Evolutionary conservation across 768 basidiomycete genomes (phyloP).

Genomic region (Floccularia luteovirens): DNA sequence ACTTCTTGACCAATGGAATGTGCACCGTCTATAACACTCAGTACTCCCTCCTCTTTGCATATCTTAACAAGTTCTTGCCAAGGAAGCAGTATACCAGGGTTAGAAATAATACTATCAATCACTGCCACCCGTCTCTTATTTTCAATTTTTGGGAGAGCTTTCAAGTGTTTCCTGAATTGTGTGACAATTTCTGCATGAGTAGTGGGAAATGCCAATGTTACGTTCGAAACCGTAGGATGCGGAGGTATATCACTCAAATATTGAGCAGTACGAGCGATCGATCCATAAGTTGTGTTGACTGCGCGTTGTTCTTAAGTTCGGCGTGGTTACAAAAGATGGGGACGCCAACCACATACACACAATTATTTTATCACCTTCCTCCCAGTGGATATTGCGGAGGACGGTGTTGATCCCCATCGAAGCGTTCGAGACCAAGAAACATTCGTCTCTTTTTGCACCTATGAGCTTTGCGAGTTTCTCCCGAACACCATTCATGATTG

Average conservation of each 20-base stretch:
- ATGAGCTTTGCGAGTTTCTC: conserved; percentile 43
- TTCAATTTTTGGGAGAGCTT: conserved; percentile 20
- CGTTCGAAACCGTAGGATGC: conserved; percentile 39
- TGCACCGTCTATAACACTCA: conserved; percentile 73
- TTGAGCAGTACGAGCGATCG: conserved; percentile 42
- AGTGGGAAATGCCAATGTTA: conserved; percentile 48
- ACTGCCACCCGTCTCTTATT: conserved; percentile 55
- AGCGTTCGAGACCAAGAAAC: conserved; percentile 56
- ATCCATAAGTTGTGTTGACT: conserved; percentile 41
- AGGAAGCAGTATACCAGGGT: conserved; percentile 63
- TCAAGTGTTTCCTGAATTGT: conserved; percentile 26
- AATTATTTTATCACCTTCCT: conserved; percentile 58
- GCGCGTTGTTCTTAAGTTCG: background rate
- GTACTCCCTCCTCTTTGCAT: conserved; percentile 54
- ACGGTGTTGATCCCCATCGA: conserved; percentile 63
- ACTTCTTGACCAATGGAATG: conserved; percentile 77
- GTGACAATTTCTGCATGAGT: conserved; percentile 44
- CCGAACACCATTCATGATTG: conserved; percentile 30
- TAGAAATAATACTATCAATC: conserved; percentile 60
- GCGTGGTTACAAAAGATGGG: conserved; percentile 18
- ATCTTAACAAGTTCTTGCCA: conserved; percentile 70
- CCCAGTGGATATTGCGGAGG: conserved; percentile 61
- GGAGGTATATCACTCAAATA: conserved; percentile 50
- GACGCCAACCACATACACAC: conserved; percentile 32
- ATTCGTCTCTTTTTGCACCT: conserved; percentile 42